Conservation (phyloP, 169 alveolate genomes). For the Plasmodium falciparum region DNA sequence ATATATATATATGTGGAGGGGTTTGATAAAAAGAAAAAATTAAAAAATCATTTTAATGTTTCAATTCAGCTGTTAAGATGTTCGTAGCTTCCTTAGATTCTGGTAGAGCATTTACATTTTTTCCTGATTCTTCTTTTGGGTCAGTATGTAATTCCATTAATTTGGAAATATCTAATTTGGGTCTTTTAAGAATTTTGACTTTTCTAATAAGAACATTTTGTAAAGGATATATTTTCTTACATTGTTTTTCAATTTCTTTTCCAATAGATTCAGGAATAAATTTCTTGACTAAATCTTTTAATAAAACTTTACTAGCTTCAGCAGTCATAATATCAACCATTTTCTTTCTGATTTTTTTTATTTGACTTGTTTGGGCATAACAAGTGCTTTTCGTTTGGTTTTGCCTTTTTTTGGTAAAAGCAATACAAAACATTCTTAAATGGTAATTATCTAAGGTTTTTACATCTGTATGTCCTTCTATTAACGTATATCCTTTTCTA, state of each 20-base stretch:
- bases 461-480: slow-evolving; percentile 97
- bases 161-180: slow-evolving; percentile 94
- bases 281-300: slow-evolving; percentile 96
- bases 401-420: slow-evolving; percentile 96
- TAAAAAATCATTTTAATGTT: slow-evolving; percentile 39
- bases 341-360: slow-evolving; percentile 95
- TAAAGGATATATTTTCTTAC: slow-evolving; percentile 97
- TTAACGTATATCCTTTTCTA: slow-evolving; percentile 97
- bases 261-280: slow-evolving; percentile 96
- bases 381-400: slow-evolving; percentile 97
- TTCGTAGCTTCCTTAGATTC: slow-evolving; percentile 87
- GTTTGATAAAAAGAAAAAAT: neutral
- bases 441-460: slow-evolving; percentile 97
- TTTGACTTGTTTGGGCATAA: slow-evolving; percentile 96
- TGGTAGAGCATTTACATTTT: slow-evolving; percentile 80
- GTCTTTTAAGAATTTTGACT: slow-evolving; percentile 98
- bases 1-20: neutral
- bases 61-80: slow-evolving; percentile 84
- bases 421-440: slow-evolving; percentile 97
- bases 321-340: slow-evolving; percentile 97
- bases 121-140: slow-evolving; percentile 88
- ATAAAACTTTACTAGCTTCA: slow-evolving; percentile 94
- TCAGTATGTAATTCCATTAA: slow-evolving; percentile 93
- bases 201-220: slow-evolving; percentile 96
- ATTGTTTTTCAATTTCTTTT: slow-evolving; percentile 96